These are phyloP conservation scores for Chlamydomonas incerta DNA, from an alignment of 139 green algal genomes.

Conservation along the genomic window DNA sequence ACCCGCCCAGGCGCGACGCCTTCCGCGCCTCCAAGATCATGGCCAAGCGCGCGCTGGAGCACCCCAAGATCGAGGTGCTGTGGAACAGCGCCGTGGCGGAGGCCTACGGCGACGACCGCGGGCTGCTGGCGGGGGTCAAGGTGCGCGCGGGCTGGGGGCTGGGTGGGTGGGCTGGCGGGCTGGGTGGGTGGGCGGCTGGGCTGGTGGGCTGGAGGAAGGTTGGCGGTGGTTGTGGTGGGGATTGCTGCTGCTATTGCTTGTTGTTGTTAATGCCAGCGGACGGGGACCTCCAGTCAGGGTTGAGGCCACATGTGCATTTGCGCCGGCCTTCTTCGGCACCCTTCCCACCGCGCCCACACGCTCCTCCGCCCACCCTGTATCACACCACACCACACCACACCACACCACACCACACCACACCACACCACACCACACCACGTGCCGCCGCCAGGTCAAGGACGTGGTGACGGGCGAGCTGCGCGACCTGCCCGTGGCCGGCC, in stretches of 20 bases:
- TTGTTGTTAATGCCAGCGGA: too few relatives aligned
- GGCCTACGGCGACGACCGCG: constrained; percentile 81
- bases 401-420: neutral
- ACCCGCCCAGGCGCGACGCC: constrained; percentile 32
- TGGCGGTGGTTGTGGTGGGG: too few relatives aligned
- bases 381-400: too few relatives aligned
- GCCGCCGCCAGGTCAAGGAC: constrained; percentile 33
- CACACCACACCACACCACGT: neutral
- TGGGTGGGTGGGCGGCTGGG: too few relatives aligned
- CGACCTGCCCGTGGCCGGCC: constrained; percentile 71
- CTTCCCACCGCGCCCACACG: too few relatives aligned
- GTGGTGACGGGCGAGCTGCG: constrained; percentile 53
- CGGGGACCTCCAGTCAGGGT: too few relatives aligned
- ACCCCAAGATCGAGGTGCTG: constrained; percentile 90
- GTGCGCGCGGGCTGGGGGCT: neutral
- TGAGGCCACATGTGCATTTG: too few relatives aligned
- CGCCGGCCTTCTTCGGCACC: too few relatives aligned
- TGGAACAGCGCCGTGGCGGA: constrained; percentile 77
- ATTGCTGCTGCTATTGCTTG: too few relatives aligned
- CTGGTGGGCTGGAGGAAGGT: too few relatives aligned
- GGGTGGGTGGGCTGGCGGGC: too few relatives aligned
- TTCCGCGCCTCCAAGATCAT: constrained; percentile 64
- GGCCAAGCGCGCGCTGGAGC: constrained; percentile 76
- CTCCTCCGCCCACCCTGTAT: too few relatives aligned
- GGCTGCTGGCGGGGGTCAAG: constrained; percentile 51